Base-by-base conservation (phyloP, 371 early-diverging fungal species). In the Mucor sp. region DNA sequence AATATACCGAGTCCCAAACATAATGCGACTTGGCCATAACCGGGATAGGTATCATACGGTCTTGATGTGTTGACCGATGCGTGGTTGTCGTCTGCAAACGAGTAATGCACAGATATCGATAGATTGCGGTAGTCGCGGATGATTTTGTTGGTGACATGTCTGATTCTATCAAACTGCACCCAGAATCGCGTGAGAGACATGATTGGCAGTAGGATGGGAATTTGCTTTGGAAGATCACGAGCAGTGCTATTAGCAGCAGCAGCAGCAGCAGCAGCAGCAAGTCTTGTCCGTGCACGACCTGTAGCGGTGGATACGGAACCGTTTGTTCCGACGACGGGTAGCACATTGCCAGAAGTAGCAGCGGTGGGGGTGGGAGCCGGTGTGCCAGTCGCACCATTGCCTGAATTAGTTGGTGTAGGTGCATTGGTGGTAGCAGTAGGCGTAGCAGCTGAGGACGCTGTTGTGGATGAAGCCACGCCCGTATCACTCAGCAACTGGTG, bases 141-240 rank as follows among this genome's bases (percentile, higher is more conserved):
- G 1, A 62, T 63, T 19, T 68, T 63, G 44, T 81, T 66, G 7
- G 81, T 73, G 4, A 73, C 70, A 35, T 75, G 76, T 21, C 82
- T 71, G 15, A 81, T 74, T 17, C 82, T 66, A 59, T 84, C 80
- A 60, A 81, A 78, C 9, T 81, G 72, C 1, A 78, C 75, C 77
- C 82, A 78, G 25, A 81, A 81, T 53, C 73, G 68, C 14, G 74
- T 72, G 65, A 78, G 67, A 5, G 79, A 70, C 43, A 84, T 44
- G 15, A 77, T 72, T 27, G 78, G 79, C 4, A 66, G 65, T 6
- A 84, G 59, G 27, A 84, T 61, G 15, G 79, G 75, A 15, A 80
- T 70, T 11, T 69, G 64, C 50, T 65, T 60, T 30, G 72, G 72
- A 30, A 72, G 69, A 58, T 61, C 63, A 35, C 48, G 48, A 6